Percentiles rank a stretch among this genome's conserved stretches.
These are phyloP conservation scores for Aspergillus sp. DNA, from an alignment of 2,329 filamentous ascomycete genomes.

Conservation along the genomic window DNA sequence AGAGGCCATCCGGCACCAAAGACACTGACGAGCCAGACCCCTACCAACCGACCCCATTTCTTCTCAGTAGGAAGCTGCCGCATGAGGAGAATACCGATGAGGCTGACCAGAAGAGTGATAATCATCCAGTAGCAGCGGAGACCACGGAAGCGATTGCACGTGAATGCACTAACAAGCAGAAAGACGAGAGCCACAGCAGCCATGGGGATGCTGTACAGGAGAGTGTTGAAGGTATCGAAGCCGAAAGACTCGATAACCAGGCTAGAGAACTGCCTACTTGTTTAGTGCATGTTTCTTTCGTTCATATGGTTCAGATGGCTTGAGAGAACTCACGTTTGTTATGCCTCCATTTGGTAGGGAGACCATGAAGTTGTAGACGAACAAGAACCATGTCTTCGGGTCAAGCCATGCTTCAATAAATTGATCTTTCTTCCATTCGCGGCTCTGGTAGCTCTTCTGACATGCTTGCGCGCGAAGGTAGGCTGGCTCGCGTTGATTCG, in stretches of 20 bases:
- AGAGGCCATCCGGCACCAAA: conserved; percentile 35
- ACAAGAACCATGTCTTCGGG: conserved; percentile 35
- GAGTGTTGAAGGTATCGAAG: conserved; percentile 21
- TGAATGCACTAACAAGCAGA: conserved; percentile 5
- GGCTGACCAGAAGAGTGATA: conserved; percentile 5
- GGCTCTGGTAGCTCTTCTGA: conserved; percentile 5
- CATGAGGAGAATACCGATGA: conserved; percentile 29
- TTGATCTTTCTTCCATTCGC: conserved; percentile 24
- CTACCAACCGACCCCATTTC: conserved; percentile 28
- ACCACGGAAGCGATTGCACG: conserved; percentile 11
- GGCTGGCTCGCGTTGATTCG: conserved; percentile 14
- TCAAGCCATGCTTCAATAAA: conserved; percentile 37
- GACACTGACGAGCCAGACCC: conserved; percentile 29
- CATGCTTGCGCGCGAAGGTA: conserved; percentile 4
- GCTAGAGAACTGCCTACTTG: conserved; percentile 17
- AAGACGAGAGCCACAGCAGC: conserved; percentile 15
- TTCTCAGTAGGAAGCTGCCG: conserved; percentile 23
- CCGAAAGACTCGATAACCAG: conserved; percentile 23
- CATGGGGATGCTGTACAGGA: conserved; percentile 18
- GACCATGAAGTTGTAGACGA: conserved; percentile 29
- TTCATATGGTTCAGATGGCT: neutral
- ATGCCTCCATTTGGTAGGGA: conserved; percentile 35
- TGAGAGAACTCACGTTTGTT: conserved; percentile 11
- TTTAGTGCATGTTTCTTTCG: neutral
- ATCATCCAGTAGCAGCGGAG: conserved; percentile 14